Base-by-base conservation (phyloP, 768 basidiomycete genomes). In the Mycena rebaudengoi region DNA sequence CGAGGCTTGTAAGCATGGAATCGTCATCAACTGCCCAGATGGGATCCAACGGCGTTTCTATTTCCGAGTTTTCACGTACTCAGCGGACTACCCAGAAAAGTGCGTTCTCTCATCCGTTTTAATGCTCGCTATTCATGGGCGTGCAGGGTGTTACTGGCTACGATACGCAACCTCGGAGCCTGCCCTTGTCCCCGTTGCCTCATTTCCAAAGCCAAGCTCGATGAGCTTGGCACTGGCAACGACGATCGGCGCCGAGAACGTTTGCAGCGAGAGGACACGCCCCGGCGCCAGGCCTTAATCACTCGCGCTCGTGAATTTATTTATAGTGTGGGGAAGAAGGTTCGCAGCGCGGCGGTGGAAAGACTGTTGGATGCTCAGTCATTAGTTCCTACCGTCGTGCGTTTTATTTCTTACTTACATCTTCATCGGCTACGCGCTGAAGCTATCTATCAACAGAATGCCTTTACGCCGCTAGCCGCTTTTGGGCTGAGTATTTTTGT, bases 101-200 rank as follows among this genome's bases (percentile, higher is more conserved):
- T n/a, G n/a, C n/a, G n/a, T n/a, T n/a, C n/a, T n/a, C n/a, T n/a
- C n/a, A n/a, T n/a, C n/a, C n/a, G n/a, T n/a, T n/a, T n/a, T n/a
- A n/a, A n/a, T n/a, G n/a, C n/a, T n/a, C n/a, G n/a, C n/a, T n/a
- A n/a, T n/a, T n/a, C n/a, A n/a, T n/a, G n/a, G n/a, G n/a, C n/a
- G n/a, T n/a, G 13, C 45, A 75, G 76, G 51, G 62, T 69, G 28
- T 57, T 73, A 2, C 66, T 79, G 0, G 72, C 76, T 1, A 70
- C 71, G 1, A 68, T 75, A 23, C 59, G 64, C 7, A 66, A 73
- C 29, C 56, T 66, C 14, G 74, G 73, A 3, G 26, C 28, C 2
- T 70, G 66, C 23, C 74, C 72, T 7, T 77, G 75, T 43, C 71
- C 70, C 0, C 68, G 70, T 7, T 76, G 74, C 62, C 40, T 67